Base-by-base conservation (phyloP, 306 rosid genomes). In the Vigna hirtella region DNA sequence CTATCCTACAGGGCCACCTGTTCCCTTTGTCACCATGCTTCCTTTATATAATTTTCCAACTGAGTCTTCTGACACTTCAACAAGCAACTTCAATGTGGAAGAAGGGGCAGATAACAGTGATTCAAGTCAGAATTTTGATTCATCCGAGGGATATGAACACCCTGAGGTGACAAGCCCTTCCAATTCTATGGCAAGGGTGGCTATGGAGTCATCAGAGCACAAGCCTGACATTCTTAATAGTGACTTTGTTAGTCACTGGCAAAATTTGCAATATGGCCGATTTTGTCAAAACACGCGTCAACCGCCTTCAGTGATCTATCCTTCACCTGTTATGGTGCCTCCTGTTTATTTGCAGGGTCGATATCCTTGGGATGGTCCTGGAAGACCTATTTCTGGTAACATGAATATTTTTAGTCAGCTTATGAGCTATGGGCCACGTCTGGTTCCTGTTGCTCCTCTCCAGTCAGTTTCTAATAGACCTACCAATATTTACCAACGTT, bases 1-100 rank as follows among this genome's bases (percentile, higher is more conserved):
- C 82, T 96, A 91, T 90, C 91, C 94, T 51, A 89, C 99, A 0
- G 99, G 99, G 22, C 99, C 99, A n/a, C 99, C 98, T 0, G 93
- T 96, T 64, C 99, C 99, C 49, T 86, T 93, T 81, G 83, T 96
- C 70, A 79, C 95, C 42, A 89, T 95, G 96, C 86, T 91, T 86
- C 96, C 93, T 24, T 56, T 86, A 7, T 89, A 88, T 82, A 89
- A 95, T 74, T 83, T 89, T 79, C 90, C 91, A 4, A 47, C 88
- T 0, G 97, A 93, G 45, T 34, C 89, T 63, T 83, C 96, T 47
- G 96, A 89, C 84, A 83, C 89, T 47, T 73, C 94, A 65, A 80
- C 88, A 5, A 93, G 88, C 78, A 87, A 90, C 79, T 81, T 91
- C 71, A 84, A 77, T 30, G 89, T 79, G 74, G 93, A 91, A 57